Conservation (phyloP, 495 filamentous ascomycete genomes). For the Penicillium nucicola region DNA sequence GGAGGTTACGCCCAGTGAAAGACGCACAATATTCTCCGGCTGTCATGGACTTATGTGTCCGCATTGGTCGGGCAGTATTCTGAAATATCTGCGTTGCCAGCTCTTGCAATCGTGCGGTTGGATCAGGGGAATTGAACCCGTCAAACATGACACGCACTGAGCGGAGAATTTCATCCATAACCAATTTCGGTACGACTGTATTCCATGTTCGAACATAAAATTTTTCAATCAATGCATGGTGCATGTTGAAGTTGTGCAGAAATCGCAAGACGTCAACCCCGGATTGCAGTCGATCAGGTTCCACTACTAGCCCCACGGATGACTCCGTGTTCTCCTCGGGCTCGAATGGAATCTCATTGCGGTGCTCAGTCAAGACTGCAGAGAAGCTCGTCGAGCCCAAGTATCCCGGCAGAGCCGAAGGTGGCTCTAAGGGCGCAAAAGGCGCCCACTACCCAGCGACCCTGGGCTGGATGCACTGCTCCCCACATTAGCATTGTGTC, state of each 20-base stretch:
- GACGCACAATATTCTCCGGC: conserved; percentile 33
- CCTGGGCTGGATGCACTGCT: conserved; percentile 28
- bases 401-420: conserved; percentile 37
- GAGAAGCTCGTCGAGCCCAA: conserved; percentile 51
- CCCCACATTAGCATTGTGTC: neutral
- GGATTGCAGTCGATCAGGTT: conserved; percentile 33
- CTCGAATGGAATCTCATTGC: conserved; percentile 34
- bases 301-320: conserved; percentile 21
- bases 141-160: conserved; percentile 27
- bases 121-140: conserved; percentile 18
- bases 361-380: conserved; percentile 42
- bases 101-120: conserved; percentile 28
- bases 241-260: conserved; percentile 31
- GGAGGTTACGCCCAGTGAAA: conserved; percentile 50
- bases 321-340: conserved; percentile 32
- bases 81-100: conserved; percentile 31
- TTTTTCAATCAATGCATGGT: conserved; percentile 23
- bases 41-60: conserved; percentile 27
- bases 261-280: conserved; percentile 42
- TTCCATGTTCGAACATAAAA: conserved; percentile 23
- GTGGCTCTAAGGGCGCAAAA: conserved; percentile 25
- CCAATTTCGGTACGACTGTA: conserved; percentile 17
- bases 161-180: conserved; percentile 27
- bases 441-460: conserved; percentile 19
- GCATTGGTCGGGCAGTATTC: conserved; percentile 30